Conservation (phyloP, 2,329 filamentous ascomycete species). For the Monilinia vaccinii-corymbosi region DNA sequence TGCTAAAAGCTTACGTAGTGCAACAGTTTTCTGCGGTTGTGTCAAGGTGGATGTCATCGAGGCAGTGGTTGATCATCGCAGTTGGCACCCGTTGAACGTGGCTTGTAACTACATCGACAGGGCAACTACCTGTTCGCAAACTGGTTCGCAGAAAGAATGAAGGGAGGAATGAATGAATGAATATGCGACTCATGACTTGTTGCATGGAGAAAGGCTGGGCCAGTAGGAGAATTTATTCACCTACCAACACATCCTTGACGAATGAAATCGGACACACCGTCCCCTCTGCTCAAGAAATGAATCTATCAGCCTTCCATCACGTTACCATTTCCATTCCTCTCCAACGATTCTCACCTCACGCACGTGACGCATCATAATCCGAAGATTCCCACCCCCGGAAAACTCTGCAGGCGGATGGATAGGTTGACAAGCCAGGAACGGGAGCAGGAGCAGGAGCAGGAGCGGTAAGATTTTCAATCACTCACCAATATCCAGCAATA, state of each 20-base stretch:
- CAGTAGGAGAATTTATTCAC: background rate
- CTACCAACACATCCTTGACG: slow-evolving; percentile 72
- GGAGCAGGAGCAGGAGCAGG: background rate
- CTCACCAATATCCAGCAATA: slow-evolving; percentile 30
- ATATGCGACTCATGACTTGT: slow-evolving; percentile 5
- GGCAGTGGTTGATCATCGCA: background rate
- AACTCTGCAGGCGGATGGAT: background rate
- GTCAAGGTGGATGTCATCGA: background rate
- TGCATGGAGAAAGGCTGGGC: slow-evolving; percentile 2
- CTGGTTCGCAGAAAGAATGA: background rate
- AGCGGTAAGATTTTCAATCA: background rate
- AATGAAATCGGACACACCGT: slow-evolving; percentile 79
- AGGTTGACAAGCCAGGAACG: background rate
- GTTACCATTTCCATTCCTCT: no score
- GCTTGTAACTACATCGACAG: slow-evolving; percentile 7
- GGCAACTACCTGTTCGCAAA: slow-evolving; percentile 1
- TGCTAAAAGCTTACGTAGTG: background rate
- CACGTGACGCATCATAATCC: background rate
- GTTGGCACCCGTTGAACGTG: background rate
- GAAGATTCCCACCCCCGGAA: background rate
- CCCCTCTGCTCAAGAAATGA: slow-evolving; percentile 48
- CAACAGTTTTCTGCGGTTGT: background rate
- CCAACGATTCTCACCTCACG: background rate
- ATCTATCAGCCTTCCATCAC: slow-evolving; percentile 2
- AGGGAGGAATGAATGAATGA: background rate